Conservation (phyloP, 148 eudicot genomes). For the Rheum nobile region DNA sequence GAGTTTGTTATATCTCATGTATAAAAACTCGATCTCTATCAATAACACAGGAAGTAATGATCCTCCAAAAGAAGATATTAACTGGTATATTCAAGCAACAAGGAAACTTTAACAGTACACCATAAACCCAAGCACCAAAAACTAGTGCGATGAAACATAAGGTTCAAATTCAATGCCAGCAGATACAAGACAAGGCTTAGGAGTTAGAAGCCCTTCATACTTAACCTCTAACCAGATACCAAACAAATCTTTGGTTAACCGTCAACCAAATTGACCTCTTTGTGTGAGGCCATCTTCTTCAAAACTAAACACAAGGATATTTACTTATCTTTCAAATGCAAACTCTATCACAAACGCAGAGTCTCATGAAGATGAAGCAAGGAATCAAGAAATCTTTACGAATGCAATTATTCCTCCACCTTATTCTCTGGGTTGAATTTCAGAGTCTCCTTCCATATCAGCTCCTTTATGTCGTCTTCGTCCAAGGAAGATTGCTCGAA, state of each 20-base stretch:
- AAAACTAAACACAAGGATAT: not conserved
- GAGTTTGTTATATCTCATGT: no score
- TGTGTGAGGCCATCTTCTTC: not conserved
- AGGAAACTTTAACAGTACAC: no score
- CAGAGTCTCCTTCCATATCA: slow-evolving; percentile 71
- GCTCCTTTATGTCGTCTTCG: slow-evolving; percentile 87
- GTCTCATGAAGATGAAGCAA: not conserved
- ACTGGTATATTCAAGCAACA: no score
- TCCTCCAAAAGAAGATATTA: no score
- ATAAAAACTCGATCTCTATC: no score
- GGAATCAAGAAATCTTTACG: not conserved
- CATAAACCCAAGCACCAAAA: no score
- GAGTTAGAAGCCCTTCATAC: not conserved
- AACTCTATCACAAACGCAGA: not conserved
- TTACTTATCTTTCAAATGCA: not conserved
- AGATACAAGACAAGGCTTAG: not conserved
- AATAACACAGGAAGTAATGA: no score
- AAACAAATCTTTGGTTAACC: not conserved
- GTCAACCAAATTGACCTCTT: not conserved
- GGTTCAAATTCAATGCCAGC: no score
- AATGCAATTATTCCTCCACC: slow-evolving; percentile 10
- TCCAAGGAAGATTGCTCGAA: slow-evolving; percentile 69
- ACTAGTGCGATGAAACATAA: no score
- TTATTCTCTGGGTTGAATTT: slow-evolving; percentile 54
- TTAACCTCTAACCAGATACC: not conserved